Evolutionary conservation across 164 flowering plant species (phyloP), one percentile per base, ranked within the genome.

Genomic region (Chimonanthus praecox): DNA sequence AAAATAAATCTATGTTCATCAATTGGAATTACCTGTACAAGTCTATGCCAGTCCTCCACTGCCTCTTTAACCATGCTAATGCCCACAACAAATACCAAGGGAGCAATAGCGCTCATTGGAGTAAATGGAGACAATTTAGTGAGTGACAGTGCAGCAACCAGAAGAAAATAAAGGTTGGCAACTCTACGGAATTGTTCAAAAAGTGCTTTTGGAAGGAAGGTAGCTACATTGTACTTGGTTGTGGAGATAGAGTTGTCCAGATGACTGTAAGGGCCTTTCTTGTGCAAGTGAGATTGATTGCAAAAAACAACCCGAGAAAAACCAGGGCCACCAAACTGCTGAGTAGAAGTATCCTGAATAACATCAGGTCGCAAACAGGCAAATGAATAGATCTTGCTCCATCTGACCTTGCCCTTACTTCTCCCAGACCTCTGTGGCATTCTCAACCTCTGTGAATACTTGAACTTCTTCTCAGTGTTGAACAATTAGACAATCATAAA

Each of bases 141-240:
- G 8, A 81, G 4, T 2, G 91, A 85, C 48, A 88, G 68, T 0
- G 58, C 67, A 4, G 89, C 94, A 48, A 84, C 84, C 76, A 88
- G 49, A 9, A 89, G 87, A 75, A 89, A 89, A 66, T 88, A 89
- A 43, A 89, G 71, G 77, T 89, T 89, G 58, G 94, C 94, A 68
- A 89, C 94, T 71, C 94, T 80, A 3, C 91, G 77, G 13, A 89
- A 89, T 78, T 88, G 94, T 78, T 89, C 91, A 70, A 85, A 87
- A 18, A 87, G 74, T 2, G 94, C 85, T 68, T 76, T 90, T 3
- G 94, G 94, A 58, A 90, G 79, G 68, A 87, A 90, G 47, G 86
- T 87, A 0, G 71, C 67, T 44, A 83, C 49, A 72, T 81, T 88
- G 79, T 90, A 90, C 77, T 85, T 90, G 3, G 90, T 88, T 3